Percentiles rank a stretch among this genome's conserved stretches.
Conservation (phyloP, 1,139 yeast genomes). For the Candida glucosophila region DNA sequence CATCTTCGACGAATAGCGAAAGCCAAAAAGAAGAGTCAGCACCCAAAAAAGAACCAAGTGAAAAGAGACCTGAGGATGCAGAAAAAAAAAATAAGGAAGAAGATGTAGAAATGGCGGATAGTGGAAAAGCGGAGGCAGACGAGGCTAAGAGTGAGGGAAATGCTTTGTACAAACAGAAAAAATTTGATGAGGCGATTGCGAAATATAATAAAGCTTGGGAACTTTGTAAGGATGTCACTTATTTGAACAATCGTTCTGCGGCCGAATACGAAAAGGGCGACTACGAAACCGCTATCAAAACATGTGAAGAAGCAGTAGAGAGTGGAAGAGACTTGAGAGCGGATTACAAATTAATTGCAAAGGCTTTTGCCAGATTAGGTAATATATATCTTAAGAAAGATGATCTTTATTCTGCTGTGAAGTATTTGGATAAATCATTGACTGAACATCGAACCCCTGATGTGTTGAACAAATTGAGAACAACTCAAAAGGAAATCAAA, state of each 20-base stretch:
- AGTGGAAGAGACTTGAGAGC: conserved; percentile 86
- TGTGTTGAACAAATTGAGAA: conserved; percentile 76
- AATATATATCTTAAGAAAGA: conserved; percentile 68
- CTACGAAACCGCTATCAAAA: conserved; percentile 70
- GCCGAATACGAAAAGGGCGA: conserved; percentile 97
- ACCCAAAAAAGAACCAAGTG: conserved; percentile 8
- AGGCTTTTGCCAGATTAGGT: conserved; percentile 90
- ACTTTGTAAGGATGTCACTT: conserved; percentile 75
- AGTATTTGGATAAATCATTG: conserved; percentile 77
- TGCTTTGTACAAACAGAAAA: conserved; percentile 71
- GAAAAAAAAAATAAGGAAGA: conserved; percentile 15
- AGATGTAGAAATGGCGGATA: conserved; percentile 29
- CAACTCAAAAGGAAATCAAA: conserved; percentile 81
- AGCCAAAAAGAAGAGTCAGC: conserved; percentile 4
- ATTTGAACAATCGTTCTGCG: conserved; percentile 92
- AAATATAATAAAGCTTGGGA: conserved; percentile 85
- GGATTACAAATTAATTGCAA: conserved; percentile 86
- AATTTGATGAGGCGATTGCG: conserved; percentile 89
- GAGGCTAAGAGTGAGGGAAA: conserved; percentile 82
- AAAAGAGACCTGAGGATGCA: conserved; percentile 4
- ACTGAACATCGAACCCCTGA: conserved; percentile 98
- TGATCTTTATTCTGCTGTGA: conserved; percentile 66
- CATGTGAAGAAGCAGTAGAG: conserved; percentile 78
- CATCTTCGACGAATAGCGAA: conserved; percentile 6
- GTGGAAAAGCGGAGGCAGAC: conserved; percentile 54